Evolutionary conservation across 805 yeast genomes (phyloP), one percentile per base, ranked within the genome.

Genomic region (Pachysolen tannophilus): DNA sequence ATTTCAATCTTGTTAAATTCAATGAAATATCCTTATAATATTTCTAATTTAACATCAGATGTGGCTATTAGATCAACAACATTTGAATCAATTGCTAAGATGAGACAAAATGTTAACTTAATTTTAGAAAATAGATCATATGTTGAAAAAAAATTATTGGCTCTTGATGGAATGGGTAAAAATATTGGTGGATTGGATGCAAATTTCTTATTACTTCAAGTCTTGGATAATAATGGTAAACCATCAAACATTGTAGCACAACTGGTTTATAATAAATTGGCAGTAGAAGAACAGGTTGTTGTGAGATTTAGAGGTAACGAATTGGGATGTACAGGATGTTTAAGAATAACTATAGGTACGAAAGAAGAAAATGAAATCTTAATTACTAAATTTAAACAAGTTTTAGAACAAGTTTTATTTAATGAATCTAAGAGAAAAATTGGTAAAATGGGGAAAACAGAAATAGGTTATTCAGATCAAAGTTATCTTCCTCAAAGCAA

Each of bases 21-120:
- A 17, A 80, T 90, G 82, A 92, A 92, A 55, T 95, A 94, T 25
- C 98, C 98, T 2, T 92, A 92, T 60, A 92, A 90, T 56, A 83
- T 92, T 38, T 84, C 95, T 7, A 71, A 86, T 9, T 63, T 82
- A 44, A 78, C 97, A 1, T 67, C 96, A 4, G 71, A 72, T 37
- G 62, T 86, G 28, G 97, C 95, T 0, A 40, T 65, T 18, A 70
- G 88, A 42, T 94, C 97, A 2, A 71, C 90, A 6, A 61, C 70
- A 5, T 50, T 64, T 3, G 68, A 65, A 8, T 80, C 85, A 20
- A 53, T 88, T 32, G 51, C 52, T 5, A 51, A 58, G 17, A 84
- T 88, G 94, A 62, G 72, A 48, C 39, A 48, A 2, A 67, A 64
- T 33, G 81, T 80, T 11, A 52, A 48, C 0, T 51, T 50, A 8